These are phyloP conservation scores for Leccinum uliginosum DNA, from an alignment of 768 basidiomycete genomes.

Conservation along the genomic window DNA sequence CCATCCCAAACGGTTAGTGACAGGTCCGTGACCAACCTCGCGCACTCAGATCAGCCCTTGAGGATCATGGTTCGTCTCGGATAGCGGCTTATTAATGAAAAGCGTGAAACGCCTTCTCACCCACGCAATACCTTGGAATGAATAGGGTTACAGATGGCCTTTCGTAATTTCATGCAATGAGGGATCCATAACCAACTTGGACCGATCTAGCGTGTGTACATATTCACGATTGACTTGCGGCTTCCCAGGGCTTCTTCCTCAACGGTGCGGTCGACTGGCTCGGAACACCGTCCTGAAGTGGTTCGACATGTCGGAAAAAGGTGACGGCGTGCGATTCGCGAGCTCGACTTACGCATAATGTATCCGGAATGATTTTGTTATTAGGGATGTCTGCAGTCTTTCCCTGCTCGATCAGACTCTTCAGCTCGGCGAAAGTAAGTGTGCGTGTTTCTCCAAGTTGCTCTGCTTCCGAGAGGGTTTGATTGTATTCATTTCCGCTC, in stretches of 20 bases:
- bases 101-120: constrained; percentile 11
- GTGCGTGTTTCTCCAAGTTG: constrained; percentile 35
- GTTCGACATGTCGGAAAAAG: background rate
- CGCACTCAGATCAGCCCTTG: constrained; percentile 4
- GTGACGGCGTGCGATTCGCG: background rate
- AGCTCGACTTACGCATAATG: constrained; percentile 50
- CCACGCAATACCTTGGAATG: constrained; percentile 1
- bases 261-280: constrained; percentile 49
- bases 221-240: constrained; percentile 13
- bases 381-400: constrained; percentile 72
- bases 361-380: constrained; percentile 67
- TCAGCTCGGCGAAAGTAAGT: constrained; percentile 64
- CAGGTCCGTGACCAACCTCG: constrained; percentile 1
- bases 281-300: constrained; percentile 46
- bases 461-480: constrained; percentile 1
- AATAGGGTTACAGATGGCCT: constrained; percentile 7
- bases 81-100: background rate
- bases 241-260: constrained; percentile 72
- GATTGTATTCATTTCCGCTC: constrained; percentile 19
- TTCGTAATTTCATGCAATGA: constrained; percentile 15
- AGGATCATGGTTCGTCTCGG: constrained; percentile 1
- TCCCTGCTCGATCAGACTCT: constrained; percentile 67
- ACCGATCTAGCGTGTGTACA: constrained; percentile 9
- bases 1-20: background rate
- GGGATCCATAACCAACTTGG: constrained; percentile 1